Percentiles rank a stretch among this genome's conserved stretches.
These are phyloP conservation scores for Cadophora luteo-olivacea DNA, from an alignment of 2,329 filamentous ascomycete genomes.

Conservation along the genomic window DNA sequence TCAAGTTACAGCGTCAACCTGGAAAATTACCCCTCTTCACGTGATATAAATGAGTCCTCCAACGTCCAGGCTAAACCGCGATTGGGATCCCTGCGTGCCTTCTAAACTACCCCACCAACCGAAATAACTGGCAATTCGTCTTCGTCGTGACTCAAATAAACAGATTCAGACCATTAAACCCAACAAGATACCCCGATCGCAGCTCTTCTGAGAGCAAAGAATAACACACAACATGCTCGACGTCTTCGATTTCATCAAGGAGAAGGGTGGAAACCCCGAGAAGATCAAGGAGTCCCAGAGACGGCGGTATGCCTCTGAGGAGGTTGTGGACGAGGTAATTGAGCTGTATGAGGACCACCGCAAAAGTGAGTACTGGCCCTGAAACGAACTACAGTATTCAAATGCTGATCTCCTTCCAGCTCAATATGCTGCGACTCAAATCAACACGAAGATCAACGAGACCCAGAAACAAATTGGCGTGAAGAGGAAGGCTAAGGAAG, in stretches of 20 bases:
- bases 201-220: neutral
- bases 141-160: conserved; percentile 21
- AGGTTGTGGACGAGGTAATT: conserved; percentile 90
- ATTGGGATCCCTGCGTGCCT: conserved; percentile 1
- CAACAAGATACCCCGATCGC: neutral
- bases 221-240: conserved; percentile 66
- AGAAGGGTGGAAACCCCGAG: conserved; percentile 90
- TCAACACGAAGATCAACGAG: conserved; percentile 84
- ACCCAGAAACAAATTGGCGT: conserved; percentile 88
- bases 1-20: neutral
- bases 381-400: neutral
- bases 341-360: conserved; percentile 85
- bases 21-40: conserved; percentile 14
- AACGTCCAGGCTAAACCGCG: conserved; percentile 7
- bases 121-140: conserved; percentile 9
- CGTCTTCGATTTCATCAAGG: conserved; percentile 78
- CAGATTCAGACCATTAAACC: neutral
- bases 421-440: conserved; percentile 79
- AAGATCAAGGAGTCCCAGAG: conserved; percentile 92
- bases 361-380: conserved; percentile 59
- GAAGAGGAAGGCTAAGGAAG: conserved; percentile 95
- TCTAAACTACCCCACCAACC: conserved; percentile 11
- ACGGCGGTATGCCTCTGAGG: conserved; percentile 78
- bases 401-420: conserved; percentile 50
- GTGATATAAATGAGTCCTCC: conserved; percentile 7